These are phyloP conservation scores for Metschnikowia cubensis DNA, from an alignment of 805 yeast species.

Conservation along the genomic window DNA sequence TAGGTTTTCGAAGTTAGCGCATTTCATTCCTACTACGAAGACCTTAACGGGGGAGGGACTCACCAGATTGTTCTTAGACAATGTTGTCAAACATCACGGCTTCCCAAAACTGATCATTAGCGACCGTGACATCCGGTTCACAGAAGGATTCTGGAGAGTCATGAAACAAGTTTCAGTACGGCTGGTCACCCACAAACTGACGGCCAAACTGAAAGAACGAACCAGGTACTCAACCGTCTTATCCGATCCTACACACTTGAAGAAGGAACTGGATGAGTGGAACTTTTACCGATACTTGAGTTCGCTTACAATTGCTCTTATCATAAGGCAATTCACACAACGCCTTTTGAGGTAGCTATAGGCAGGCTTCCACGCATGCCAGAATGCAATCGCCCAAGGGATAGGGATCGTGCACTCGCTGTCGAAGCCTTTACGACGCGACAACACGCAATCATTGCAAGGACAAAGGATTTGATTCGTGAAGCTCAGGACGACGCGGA, in stretches of 20 bases:
- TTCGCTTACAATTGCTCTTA: background rate
- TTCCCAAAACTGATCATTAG: background rate
- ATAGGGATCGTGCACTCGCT: background rate
- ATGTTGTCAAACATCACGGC: background rate
- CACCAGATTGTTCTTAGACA: background rate
- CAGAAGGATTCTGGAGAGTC: background rate
- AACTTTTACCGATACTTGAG: background rate
- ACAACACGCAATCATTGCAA: background rate
- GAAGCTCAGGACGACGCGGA: background rate
- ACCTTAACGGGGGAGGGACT: background rate
- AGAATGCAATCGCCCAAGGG: background rate
- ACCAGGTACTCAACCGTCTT: background rate
- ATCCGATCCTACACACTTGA: background rate
- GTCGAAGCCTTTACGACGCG: background rate
- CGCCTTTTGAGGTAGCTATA: background rate
- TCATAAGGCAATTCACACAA: background rate
- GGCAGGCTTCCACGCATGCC: background rate
- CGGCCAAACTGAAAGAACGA: constrained; percentile 3
- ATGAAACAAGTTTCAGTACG: background rate
- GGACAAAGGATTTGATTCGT: background rate
- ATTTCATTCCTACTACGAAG: background rate
- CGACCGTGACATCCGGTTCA: background rate
- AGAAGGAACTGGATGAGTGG: background rate
- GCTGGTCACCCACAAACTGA: constrained; percentile 1
- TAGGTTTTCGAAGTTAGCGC: background rate